Evolutionary conservation across 352 stramenopile species (phyloP).

Genomic region (Phytopythium cucurbitacearum): DNA sequence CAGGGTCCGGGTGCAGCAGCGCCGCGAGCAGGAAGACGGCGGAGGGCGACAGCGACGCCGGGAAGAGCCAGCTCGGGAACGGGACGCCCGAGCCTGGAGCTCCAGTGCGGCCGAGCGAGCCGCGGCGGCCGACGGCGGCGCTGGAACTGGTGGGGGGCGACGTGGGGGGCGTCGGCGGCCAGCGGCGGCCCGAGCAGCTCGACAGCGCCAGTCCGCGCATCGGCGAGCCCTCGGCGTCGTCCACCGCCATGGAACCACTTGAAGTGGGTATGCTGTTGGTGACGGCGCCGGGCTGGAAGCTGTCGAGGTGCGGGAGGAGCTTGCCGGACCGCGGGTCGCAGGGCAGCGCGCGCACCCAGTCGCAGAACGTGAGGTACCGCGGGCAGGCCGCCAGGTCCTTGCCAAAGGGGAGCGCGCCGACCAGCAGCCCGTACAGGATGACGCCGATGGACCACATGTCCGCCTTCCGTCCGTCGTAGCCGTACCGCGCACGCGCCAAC

Average conservation of each 20-base stretch:
- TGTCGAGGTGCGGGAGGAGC: conserved; percentile 44
- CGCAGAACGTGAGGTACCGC: conserved; percentile 93
- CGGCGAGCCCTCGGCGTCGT: conserved; percentile 5
- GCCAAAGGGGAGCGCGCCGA: conserved; percentile 93
- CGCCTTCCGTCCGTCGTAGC: conserved; percentile 90
- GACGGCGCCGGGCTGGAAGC: conserved; percentile 32
- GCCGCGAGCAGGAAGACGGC: conserved; percentile 68
- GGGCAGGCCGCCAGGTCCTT: conserved; percentile 92
- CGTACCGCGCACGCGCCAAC: conserved; percentile 84
- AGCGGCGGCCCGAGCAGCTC: conserved; percentile 15
- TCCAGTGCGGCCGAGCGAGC: conserved; percentile 16
- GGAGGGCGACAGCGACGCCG: conserved; percentile 53
- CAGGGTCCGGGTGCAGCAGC: conserved; percentile 83
- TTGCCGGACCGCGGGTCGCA: conserved; percentile 63
- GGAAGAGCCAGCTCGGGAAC: conserved; percentile 86
- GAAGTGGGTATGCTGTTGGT: not conserved
- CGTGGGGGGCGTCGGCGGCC: conserved; percentile 14
- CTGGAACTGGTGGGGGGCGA: conserved; percentile 6
- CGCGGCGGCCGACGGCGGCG: conserved; percentile 24
- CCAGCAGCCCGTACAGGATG: conserved; percentile 91
- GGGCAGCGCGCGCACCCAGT: conserved; percentile 83
- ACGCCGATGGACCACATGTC: conserved; percentile 94
- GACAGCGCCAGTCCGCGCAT: conserved; percentile 33
- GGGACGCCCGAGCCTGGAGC: conserved; percentile 14
- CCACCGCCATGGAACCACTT: too few species aligned